These are phyloP conservation scores for Santalum album DNA, from an alignment of 164 flowering plant genomes.

Conservation along the genomic window DNA sequence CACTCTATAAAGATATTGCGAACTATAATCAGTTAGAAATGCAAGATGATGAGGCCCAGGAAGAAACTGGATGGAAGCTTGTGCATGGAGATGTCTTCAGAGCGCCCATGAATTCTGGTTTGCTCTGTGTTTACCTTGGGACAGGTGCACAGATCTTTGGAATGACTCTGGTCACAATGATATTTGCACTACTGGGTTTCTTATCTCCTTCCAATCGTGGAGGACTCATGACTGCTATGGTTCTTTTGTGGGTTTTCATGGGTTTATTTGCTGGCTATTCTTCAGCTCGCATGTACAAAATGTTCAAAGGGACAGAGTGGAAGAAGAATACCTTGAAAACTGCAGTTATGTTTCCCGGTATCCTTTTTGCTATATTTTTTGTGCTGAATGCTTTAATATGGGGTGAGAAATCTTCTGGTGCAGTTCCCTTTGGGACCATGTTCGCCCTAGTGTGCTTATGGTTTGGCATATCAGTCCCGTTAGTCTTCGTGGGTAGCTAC, in stretches of 20 bases:
- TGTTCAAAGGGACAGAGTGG: slow-evolving; percentile 66
- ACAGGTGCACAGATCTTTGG: slow-evolving; percentile 59
- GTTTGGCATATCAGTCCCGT: slow-evolving; percentile 77
- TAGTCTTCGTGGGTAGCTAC: slow-evolving; percentile 70
- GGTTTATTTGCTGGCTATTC: slow-evolving; percentile 58
- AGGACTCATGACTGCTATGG: slow-evolving; percentile 76
- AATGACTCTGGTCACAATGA: slow-evolving; percentile 67
- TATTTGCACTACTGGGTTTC: slow-evolving; percentile 56
- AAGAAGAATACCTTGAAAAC: slow-evolving; percentile 54
- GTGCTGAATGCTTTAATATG: slow-evolving; percentile 56
- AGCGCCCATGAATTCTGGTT: slow-evolving; percentile 39
- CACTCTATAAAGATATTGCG: slow-evolving; percentile 57
- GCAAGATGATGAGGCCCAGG: slow-evolving; percentile 63
- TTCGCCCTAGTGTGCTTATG: slow-evolving; percentile 62
- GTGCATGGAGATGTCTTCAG: slow-evolving; percentile 66
- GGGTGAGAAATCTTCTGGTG: slow-evolving; percentile 64
- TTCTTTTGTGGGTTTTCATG: slow-evolving; percentile 67
- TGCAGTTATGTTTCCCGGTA: slow-evolving; percentile 63
- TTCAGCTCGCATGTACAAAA: slow-evolving; percentile 50
- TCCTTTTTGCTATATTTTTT: slow-evolving; percentile 49
- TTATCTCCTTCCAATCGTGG: slow-evolving; percentile 62
- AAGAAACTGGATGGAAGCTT: slow-evolving; percentile 69
- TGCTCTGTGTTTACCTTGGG: slow-evolving; percentile 55
- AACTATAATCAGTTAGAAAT: slow-evolving; percentile 59
- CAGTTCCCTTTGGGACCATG: slow-evolving; percentile 70